Conservation (phyloP, 495 filamentous ascomycete genomes). For the Penicillium riverlandense region DNA sequence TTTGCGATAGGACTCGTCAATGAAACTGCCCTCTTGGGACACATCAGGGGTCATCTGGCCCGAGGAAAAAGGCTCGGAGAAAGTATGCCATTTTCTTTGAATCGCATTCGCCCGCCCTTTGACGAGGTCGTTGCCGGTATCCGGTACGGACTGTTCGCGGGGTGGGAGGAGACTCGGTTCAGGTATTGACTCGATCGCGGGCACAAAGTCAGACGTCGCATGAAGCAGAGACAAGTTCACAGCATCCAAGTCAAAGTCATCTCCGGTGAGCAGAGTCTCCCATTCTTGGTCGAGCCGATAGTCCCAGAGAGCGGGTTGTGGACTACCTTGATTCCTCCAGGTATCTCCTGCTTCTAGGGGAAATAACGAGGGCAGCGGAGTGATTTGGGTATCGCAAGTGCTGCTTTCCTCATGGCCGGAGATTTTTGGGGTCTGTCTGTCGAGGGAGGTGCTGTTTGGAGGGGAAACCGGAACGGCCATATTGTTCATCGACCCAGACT, state of each 20-base stretch:
- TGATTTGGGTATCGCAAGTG: slow-evolving; percentile 2
- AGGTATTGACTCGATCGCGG: neutral
- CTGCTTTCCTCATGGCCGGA: neutral
- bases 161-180: neutral
- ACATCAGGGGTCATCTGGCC: slow-evolving; percentile 7
- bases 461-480: slow-evolving; percentile 2
- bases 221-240: neutral
- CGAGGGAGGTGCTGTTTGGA: slow-evolving; percentile 6
- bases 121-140: neutral
- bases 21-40: slow-evolving; percentile 2
- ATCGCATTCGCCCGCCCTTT: neutral
- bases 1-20: slow-evolving; percentile 16
- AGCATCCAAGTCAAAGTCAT: too few species aligned
- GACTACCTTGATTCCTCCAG: slow-evolving; percentile 3
- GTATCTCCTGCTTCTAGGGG: slow-evolving; percentile 1
- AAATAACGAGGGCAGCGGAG: slow-evolving; percentile 3
- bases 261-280: slow-evolving; percentile 5
- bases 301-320: neutral
- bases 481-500: neutral
- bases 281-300: neutral
- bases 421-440: slow-evolving; percentile 2
- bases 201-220: slow-evolving; percentile 6
- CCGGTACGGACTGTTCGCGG: neutral
- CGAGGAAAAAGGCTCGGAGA: neutral
- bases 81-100: slow-evolving; percentile 10